Conservation (phyloP, 129 eudicot genomes). For the Flaveria sonorensis region DNA sequence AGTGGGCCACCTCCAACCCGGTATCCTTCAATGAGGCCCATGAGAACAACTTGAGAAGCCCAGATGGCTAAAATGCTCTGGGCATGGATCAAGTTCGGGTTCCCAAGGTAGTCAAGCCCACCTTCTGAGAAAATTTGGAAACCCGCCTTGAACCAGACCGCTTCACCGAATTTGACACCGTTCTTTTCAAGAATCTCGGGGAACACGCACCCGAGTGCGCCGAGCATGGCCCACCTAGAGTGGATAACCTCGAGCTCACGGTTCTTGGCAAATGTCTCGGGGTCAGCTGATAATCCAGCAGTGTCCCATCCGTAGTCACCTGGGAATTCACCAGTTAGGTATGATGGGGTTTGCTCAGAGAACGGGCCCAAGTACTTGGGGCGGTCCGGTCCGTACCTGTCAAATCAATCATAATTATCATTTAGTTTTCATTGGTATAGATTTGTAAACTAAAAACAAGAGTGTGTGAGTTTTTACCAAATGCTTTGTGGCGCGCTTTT, state of each 20-base stretch:
- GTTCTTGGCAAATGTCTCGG: conserved; percentile 80
- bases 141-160: conserved; percentile 80
- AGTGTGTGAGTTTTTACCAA: conserved; percentile 30
- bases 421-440: neutral
- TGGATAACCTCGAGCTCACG: conserved; percentile 82
- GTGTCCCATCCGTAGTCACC: conserved; percentile 89
- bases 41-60: conserved; percentile 61
- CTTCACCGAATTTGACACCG: conserved; percentile 69
- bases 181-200: conserved; percentile 69
- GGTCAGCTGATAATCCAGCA: conserved; percentile 68
- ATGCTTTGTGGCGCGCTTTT: conserved; percentile 65
- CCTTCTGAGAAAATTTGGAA: conserved; percentile 69
- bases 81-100: conserved; percentile 71
- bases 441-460: neutral
- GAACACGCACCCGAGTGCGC: conserved; percentile 76
- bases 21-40: conserved; percentile 74
- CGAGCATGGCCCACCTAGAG: conserved; percentile 75
- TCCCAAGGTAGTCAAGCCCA: conserved; percentile 70
- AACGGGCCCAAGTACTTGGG: conserved; percentile 78
- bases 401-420: neutral
- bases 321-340: conserved; percentile 80
- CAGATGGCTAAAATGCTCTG: conserved; percentile 74
- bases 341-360: conserved; percentile 75
- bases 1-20: conserved; percentile 74
- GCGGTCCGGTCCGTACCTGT: conserved; percentile 73